These are phyloP conservation scores for Pseudoscleropodium purum DNA, from an alignment of 225 moss, liverwort and hornwort genomes.

Conservation along the genomic window DNA sequence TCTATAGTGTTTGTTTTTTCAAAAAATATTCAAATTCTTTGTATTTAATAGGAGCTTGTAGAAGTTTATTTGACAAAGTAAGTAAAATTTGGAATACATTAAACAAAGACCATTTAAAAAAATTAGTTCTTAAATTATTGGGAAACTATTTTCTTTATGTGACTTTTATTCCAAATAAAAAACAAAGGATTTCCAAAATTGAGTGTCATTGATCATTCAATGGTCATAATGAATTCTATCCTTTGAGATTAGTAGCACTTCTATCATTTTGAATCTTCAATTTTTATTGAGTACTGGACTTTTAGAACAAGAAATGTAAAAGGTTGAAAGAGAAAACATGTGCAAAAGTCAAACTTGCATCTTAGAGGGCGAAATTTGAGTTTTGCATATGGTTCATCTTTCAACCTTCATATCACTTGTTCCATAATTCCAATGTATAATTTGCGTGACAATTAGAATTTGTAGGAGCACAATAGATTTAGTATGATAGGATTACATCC, in stretches of 20 bases:
- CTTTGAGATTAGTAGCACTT: fast-evolving
- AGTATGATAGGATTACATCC: fast-evolving
- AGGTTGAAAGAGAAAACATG: background rate
- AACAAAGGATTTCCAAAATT: background rate
- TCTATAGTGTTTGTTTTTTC: background rate
- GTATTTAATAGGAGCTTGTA: background rate
- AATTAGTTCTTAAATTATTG: background rate
- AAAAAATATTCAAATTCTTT: background rate
- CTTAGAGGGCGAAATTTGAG: background rate
- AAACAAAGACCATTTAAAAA: background rate
- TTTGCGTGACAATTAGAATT: background rate
- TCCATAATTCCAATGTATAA: background rate
- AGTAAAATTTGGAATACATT: background rate
- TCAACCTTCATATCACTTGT: background rate
- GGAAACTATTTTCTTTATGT: background rate
- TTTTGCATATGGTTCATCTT: background rate
- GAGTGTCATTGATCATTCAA: background rate
- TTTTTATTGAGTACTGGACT: background rate
- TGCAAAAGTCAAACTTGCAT: background rate
- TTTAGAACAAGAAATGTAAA: background rate
- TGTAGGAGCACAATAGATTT: background rate
- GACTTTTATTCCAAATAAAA: background rate
- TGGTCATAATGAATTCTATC: background rate
- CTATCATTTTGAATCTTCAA: background rate
- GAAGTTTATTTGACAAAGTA: background rate